Evolutionary conservation across 106 monocot species (phyloP).

Genomic region (Dendrobium catenatum): DNA sequence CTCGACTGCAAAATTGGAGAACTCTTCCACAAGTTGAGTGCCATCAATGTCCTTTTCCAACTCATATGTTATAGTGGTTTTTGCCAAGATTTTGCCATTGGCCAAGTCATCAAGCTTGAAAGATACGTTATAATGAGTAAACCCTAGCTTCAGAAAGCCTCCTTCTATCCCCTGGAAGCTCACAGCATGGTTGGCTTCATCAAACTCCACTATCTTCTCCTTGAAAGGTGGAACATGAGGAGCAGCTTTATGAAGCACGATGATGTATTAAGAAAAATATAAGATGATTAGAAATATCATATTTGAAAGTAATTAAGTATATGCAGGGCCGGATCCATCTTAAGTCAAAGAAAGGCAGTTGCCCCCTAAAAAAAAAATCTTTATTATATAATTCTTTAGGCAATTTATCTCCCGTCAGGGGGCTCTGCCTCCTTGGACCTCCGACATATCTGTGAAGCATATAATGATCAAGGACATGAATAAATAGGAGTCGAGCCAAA

Average conservation of each 20-base stretch:
- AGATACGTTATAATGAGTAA: neutral
- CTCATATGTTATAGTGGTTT: neutral
- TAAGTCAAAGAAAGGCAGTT: neutral
- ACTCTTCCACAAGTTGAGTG: neutral
- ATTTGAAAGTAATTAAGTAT: too few species aligned
- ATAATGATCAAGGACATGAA: too few species aligned
- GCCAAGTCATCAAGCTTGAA: neutral
- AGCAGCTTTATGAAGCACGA: neutral
- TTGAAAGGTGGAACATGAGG: neutral
- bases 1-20: neutral
- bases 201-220: neutral
- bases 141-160: neutral
- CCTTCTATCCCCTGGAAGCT: neutral
- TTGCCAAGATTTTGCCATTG: neutral
- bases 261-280: neutral
- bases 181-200: neutral
- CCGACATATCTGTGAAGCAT: too few species aligned
- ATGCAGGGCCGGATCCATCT: neutral
- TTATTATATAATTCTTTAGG: neutral
- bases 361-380: neutral
- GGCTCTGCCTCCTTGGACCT: too few species aligned
- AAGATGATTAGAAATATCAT: neutral
- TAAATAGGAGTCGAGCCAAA: too few species aligned
- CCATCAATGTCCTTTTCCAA: neutral
- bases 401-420: too few species aligned